Evolutionary conservation across 2,329 filamentous ascomycete species (phyloP).

Genomic region (Pseudonectria foliicola): DNA sequence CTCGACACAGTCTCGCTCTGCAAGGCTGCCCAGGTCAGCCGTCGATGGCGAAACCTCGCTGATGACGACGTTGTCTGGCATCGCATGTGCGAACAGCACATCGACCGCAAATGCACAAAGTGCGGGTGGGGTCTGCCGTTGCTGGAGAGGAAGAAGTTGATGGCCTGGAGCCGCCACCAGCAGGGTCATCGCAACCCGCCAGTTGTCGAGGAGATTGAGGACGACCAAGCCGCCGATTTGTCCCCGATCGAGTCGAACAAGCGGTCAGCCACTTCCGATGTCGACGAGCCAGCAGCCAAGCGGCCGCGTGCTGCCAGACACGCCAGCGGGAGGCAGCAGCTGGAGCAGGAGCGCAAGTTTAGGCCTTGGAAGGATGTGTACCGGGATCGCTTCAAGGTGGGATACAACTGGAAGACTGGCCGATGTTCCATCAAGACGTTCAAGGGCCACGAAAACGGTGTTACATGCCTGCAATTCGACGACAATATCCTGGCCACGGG

Average conservation of each 20-base stretch:
- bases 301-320: constrained; percentile 23
- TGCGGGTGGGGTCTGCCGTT: constrained; percentile 93
- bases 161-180: constrained; percentile 80
- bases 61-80: constrained; percentile 97
- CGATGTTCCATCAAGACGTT: constrained; percentile 79
- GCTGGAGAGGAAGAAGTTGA: constrained; percentile 78
- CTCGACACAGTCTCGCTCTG: constrained; percentile 92
- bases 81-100: constrained; percentile 95
- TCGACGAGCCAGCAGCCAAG: constrained; percentile 27
- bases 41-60: constrained; percentile 79
- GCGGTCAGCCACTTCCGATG: constrained; percentile 21
- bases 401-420: constrained; percentile 95
- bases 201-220: constrained; percentile 15
- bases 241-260: constrained; percentile 26
- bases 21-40: constrained; percentile 91
- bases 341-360: constrained; percentile 41
- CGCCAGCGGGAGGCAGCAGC: constrained; percentile 25
- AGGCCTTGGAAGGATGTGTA: constrained; percentile 95
- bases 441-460: constrained; percentile 76
- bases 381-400: constrained; percentile 88
- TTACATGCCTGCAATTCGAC: constrained; percentile 53
- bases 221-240: constrained; percentile 13
- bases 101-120: constrained; percentile 86
- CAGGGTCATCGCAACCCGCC: constrained; percentile 45
- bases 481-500: constrained; percentile 89